Evolutionary conservation across 129 eudicot genomes (phyloP).

Genomic region (Erigeron canadensis): DNA sequence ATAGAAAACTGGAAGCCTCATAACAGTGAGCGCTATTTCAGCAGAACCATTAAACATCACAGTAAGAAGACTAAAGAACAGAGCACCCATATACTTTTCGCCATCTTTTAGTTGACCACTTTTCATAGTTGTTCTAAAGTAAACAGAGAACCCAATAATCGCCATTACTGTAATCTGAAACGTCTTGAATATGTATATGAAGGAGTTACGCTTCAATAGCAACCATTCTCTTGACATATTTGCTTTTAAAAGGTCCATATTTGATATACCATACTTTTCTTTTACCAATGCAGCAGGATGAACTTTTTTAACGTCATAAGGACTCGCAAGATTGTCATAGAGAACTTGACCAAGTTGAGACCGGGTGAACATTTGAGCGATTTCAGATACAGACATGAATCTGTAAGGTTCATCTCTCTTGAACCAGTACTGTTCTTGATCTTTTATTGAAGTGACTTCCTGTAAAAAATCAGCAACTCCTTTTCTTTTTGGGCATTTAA

Average conservation of each 20-base stretch:
- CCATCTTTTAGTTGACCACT: slow-evolving; percentile 68
- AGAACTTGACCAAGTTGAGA: slow-evolving; percentile 56
- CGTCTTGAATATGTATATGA: slow-evolving; percentile 63
- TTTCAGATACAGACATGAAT: slow-evolving; percentile 51
- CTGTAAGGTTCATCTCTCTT: slow-evolving; percentile 51
- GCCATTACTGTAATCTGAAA: slow-evolving; percentile 65
- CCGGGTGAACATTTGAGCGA: slow-evolving; percentile 32
- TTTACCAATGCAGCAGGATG: slow-evolving; percentile 70
- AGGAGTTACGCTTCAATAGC: slow-evolving; percentile 65
- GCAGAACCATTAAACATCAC: slow-evolving; percentile 79
- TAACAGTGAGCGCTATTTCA: slow-evolving; percentile 57
- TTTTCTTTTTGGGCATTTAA: slow-evolving; percentile 79
- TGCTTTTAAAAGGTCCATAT: slow-evolving; percentile 50
- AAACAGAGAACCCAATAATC: slow-evolving; percentile 55
- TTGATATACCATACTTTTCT: slow-evolving; percentile 65
- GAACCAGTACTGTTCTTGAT: slow-evolving; percentile 85
- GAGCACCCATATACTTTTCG: slow-evolving; percentile 58
- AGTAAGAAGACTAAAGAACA: slow-evolving; percentile 69
- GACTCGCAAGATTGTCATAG: slow-evolving; percentile 43
- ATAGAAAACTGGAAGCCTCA: slow-evolving; percentile 68
- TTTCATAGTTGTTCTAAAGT: slow-evolving; percentile 67
- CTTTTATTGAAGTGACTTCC: slow-evolving; percentile 77
- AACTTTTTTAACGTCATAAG: slow-evolving; percentile 36
- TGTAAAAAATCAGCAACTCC: slow-evolving; percentile 77
- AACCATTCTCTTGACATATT: slow-evolving; percentile 69